phyloP scores from a whole-genome alignment of 305 asterid genomes.

The Fraxinus paxiana region DNA sequence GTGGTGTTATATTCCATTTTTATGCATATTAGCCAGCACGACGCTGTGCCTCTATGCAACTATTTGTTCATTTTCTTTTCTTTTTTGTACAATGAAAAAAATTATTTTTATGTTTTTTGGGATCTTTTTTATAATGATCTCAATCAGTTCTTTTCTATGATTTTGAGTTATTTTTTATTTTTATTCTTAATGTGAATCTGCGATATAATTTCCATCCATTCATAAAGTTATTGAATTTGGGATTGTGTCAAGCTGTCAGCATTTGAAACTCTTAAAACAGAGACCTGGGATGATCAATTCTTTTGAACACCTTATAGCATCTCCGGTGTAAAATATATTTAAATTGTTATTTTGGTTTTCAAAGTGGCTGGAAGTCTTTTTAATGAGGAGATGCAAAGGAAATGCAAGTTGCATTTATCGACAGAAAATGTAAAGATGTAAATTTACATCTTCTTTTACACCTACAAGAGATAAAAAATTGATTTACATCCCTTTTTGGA shows the following conservation, averaged over 20 bases:
- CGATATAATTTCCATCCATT: neutral
- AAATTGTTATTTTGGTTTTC: too few relatives aligned
- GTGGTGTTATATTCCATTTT: neutral
- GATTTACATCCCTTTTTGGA: too few relatives aligned
- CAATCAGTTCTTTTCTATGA: neutral
- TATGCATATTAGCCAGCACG: neutral
- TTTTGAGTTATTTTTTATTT: neutral
- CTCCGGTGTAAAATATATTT: too few relatives aligned
- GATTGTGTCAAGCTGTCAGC: neutral
- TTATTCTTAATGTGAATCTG: neutral
- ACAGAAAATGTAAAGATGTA: too few relatives aligned
- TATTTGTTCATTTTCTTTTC: too few relatives aligned
- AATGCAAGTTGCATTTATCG: too few relatives aligned
- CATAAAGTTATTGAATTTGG: too few relatives aligned
- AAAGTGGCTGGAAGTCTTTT: too few relatives aligned
- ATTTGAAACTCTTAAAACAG: neutral
- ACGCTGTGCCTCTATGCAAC: neutral
- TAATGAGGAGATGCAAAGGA: too few relatives aligned
- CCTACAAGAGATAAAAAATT: too few relatives aligned
- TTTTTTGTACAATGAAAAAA: neutral
- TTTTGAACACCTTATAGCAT: neutral
- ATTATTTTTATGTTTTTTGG: neutral
- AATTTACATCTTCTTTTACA: too few relatives aligned
- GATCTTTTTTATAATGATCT: neutral
- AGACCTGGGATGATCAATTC: neutral